These are phyloP conservation scores for Gracilaria domingensis DNA, from an alignment of 23 red algal species.

Conservation along the genomic window DNA sequence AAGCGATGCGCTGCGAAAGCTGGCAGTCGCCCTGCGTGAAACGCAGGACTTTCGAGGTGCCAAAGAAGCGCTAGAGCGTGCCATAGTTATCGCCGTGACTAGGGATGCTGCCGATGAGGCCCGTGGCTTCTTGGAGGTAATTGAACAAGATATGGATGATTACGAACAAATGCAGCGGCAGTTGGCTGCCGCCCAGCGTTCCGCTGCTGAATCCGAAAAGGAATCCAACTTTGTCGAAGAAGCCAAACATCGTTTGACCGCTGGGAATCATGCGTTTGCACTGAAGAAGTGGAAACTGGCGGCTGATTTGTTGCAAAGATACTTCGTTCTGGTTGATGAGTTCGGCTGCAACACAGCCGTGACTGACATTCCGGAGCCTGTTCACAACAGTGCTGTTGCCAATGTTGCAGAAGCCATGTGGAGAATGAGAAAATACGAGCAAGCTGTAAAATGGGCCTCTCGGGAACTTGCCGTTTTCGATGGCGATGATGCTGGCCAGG, in stretches of 20 bases:
- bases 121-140: slow-evolving; percentile 27
- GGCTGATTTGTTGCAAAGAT: slow-evolving; percentile 31
- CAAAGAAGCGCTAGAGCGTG: slow-evolving; percentile 39
- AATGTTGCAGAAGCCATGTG: slow-evolving; percentile 56
- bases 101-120: slow-evolving; percentile 43
- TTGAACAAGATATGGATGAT: slow-evolving; percentile 47
- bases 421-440: slow-evolving; percentile 41
- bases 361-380: slow-evolving; percentile 23
- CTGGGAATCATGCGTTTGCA: slow-evolving; percentile 42
- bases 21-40: slow-evolving; percentile 35
- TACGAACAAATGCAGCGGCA: slow-evolving; percentile 22
- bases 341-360: slow-evolving; percentile 48
- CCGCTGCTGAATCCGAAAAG: slow-evolving; percentile 21
- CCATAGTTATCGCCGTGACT: slow-evolving; percentile 5
- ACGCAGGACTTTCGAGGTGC: slow-evolving; percentile 34
- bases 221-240: slow-evolving; percentile 59
- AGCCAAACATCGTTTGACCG: slow-evolving; percentile 26
- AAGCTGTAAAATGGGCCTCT: slow-evolving; percentile 67
- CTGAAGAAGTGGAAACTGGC: slow-evolving; percentile 37
- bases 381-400: slow-evolving; percentile 58
- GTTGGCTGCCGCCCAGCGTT: slow-evolving; percentile 10
- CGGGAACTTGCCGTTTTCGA: slow-evolving; percentile 51
- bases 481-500: slow-evolving; percentile 61
- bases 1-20: slow-evolving; percentile 49
- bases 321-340: slow-evolving; percentile 69